Evolutionary conservation across 2,329 filamentous ascomycete species (phyloP), one percentile per base, ranked within the genome.

Genomic region (Colletotrichum sp.): DNA sequence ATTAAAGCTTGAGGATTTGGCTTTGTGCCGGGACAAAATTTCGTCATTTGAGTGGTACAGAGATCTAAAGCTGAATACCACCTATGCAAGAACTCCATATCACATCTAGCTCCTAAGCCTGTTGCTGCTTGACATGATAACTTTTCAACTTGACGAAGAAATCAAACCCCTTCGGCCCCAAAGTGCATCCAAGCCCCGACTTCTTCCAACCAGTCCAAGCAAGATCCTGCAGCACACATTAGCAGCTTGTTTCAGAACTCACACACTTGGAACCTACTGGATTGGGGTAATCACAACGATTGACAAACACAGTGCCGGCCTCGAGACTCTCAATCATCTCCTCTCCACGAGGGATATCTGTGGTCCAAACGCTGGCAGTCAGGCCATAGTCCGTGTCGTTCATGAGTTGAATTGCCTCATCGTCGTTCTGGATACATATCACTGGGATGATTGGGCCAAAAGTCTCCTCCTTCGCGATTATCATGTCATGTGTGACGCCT

Each of bases 181-280:
- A 86, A 10, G 96, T 98, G 80, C 96, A 93, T n/a, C 96, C 96
- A 84, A 95, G 96, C 77, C 96, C 96, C 76, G 96, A 98, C 83
- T 98, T 95, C 88, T 98, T 99, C 95, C 95, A 98, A 8, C 96
- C 96, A 3, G 96, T 97, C 95, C 95, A 98, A n/a, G 95, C 95
- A 79, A 98, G 91, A 84, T 98, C 95, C 94, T 96, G 95, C 83
- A 96, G 97, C 24, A 15, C 15, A 15, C 2, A 1, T 57, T 15
- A 57, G 52, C 52, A 57, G 1, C 8, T 16, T 15, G 5, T 57
- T 26, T 16, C 8, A 12, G 2, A 16, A 26, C 15, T 16, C 15
- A 8, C 5, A 13, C 22, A 10, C 2, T 8, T 15, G 13, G 4
- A 4, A 28, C 52, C 24, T 57, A 57, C 52, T 4, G 52, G 52